These are phyloP conservation scores for Emergomyces pasteurianus DNA, from an alignment of 2,329 filamentous ascomycete species.

Conservation along the genomic window DNA sequence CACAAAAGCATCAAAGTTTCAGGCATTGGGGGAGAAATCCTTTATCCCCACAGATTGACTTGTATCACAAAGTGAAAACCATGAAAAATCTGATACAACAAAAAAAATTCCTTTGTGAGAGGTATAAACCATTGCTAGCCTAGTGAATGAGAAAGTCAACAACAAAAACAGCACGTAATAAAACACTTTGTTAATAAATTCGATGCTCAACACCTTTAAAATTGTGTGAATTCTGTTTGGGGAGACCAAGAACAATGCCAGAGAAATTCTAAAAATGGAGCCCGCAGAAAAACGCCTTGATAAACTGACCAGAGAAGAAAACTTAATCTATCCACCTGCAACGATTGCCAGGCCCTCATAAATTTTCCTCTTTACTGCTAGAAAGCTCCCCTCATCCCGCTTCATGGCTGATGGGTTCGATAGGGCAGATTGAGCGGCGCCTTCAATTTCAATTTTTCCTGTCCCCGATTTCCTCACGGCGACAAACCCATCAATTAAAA, in stretches of 20 bases:
- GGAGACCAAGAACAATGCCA: slow-evolving; percentile 21
- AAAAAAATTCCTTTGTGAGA: background rate
- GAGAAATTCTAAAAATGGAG: slow-evolving; percentile 17
- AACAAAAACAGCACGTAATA: slow-evolving; percentile 5
- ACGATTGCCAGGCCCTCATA: slow-evolving; percentile 92
- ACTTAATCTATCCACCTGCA: slow-evolving; percentile 49
- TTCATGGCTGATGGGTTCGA: slow-evolving; percentile 31
- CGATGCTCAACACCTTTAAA: background rate
- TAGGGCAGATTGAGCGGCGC: slow-evolving; percentile 46
- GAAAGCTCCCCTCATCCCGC: slow-evolving; percentile 56
- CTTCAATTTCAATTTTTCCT: slow-evolving; percentile 82
- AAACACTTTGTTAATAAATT: slow-evolving; percentile 1
- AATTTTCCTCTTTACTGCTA: slow-evolving; percentile 78
- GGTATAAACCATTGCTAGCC: background rate
- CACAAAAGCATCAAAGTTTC: background rate
- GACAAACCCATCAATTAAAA: slow-evolving; percentile 79
- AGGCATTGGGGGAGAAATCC: background rate
- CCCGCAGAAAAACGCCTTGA: slow-evolving; percentile 17
- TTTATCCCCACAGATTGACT: background rate
- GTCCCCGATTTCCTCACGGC: slow-evolving; percentile 78
- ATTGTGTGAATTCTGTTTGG: background rate
- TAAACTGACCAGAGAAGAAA: background rate
- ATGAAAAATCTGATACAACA: background rate
- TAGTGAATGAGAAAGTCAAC: slow-evolving; percentile 1
- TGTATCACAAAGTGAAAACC: background rate